Conservation (phyloP, 768 basidiomycete species). For the Pilatotrama ljubarskyi region DNA sequence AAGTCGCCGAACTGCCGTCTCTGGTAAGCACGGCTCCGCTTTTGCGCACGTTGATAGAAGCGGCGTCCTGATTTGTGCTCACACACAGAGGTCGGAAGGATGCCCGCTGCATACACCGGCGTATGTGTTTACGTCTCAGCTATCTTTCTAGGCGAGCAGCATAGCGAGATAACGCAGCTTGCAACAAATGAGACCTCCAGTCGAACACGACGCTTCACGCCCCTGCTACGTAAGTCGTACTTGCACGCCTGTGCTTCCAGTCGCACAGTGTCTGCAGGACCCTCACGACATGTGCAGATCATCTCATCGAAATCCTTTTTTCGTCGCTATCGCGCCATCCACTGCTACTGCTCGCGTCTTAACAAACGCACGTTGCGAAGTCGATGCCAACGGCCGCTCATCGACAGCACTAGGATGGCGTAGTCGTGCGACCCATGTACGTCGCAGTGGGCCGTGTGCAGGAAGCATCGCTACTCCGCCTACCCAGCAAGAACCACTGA, state of each 20-base stretch:
- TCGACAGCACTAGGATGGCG: background rate
- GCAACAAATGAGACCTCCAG: background rate
- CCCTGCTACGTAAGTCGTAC: background rate
- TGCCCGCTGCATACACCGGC: background rate
- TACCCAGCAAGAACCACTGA: no score
- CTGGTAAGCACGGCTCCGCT: background rate
- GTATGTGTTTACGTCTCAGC: background rate
- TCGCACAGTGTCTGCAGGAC: background rate
- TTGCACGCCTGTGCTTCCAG: background rate
- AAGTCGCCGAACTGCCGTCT: background rate
- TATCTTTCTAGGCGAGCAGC: background rate
- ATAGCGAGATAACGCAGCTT: background rate
- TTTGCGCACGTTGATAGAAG: background rate
- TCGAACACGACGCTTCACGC: background rate
- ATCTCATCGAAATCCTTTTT: background rate
- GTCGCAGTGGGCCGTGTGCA: no score
- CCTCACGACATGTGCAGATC: background rate
- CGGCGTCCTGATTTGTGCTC: background rate
- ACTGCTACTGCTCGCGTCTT: conserved; percentile 3
- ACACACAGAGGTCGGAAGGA: no score
- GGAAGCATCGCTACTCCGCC: no score
- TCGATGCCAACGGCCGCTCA: background rate
- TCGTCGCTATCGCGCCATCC: conserved; percentile 9
- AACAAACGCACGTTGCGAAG: background rate
- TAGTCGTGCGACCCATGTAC: no score